These are phyloP conservation scores for Cicer arietinum DNA, from an alignment of 306 rosid species.

Conservation along the genomic window DNA sequence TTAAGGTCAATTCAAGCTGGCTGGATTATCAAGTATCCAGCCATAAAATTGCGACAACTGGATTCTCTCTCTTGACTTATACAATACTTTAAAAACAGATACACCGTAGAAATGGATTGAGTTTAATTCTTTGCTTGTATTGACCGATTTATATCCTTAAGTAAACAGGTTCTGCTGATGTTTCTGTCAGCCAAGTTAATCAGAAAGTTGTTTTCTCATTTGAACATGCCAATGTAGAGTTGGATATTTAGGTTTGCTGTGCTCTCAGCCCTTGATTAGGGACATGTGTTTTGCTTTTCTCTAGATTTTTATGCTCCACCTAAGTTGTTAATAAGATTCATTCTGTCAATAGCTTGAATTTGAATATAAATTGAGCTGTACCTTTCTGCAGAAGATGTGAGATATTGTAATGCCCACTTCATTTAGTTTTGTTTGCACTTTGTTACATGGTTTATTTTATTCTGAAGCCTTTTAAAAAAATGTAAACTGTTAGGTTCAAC, in stretches of 20 bases:
- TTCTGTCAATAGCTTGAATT: constrained; percentile 29
- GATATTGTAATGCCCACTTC: constrained; percentile 20
- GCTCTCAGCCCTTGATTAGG: neutral
- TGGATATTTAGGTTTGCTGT: neutral
- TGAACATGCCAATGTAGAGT: neutral
- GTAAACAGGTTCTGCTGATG: neutral
- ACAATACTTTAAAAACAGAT: neutral
- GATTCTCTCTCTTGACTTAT: neutral
- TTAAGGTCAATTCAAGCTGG: neutral
- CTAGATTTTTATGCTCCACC: constrained; percentile 27
- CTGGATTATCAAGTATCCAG: neutral
- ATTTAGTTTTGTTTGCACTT: constrained; percentile 31
- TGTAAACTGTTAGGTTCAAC: constrained; percentile 74
- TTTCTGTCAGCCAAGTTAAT: neutral
- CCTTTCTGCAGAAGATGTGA: constrained; percentile 11
- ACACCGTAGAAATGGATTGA: neutral
- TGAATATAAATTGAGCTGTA: constrained; percentile 2
- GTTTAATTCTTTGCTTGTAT: neutral
- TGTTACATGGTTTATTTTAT: constrained; percentile 11
- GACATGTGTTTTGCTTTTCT: constrained; percentile 12
- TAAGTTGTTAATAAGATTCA: constrained; percentile 10
- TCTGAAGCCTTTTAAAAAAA: constrained; percentile 30
- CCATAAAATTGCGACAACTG: neutral
- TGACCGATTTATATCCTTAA: neutral
- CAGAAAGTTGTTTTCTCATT: neutral